These are phyloP conservation scores for Suhomyces sp. DNA, from an alignment of 805 yeast species.

Conservation along the genomic window DNA sequence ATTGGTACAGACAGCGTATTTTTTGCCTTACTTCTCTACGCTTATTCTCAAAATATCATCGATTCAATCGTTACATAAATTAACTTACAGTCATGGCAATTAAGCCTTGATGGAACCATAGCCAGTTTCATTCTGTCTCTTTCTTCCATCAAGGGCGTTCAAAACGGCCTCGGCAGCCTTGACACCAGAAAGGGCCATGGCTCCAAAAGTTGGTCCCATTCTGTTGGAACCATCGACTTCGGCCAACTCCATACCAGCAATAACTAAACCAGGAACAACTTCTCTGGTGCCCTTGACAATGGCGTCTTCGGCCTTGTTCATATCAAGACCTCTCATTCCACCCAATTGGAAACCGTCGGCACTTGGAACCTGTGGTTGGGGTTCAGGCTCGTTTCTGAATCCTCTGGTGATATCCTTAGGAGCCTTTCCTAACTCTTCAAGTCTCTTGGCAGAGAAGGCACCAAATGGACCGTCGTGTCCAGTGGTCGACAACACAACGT, in stretches of 20 bases:
- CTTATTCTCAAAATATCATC: too few relatives aligned
- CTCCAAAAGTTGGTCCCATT: conserved; percentile 85
- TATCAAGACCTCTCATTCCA: conserved; percentile 77
- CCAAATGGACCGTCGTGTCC: conserved; percentile 88
- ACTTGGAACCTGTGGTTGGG: conserved; percentile 7
- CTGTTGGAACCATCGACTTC: conserved; percentile 77
- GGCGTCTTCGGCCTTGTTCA: conserved; percentile 75
- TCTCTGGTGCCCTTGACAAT: conserved; percentile 70
- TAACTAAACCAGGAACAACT: conserved; percentile 63
- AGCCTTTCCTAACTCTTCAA: conserved; percentile 36
- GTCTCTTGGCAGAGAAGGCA: conserved; percentile 73
- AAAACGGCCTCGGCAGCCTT: conserved; percentile 66
- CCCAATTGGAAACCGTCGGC: conserved; percentile 41
- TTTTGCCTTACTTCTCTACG: too few relatives aligned
- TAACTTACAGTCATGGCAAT: not conserved
- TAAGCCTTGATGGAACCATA: conserved; percentile 9
- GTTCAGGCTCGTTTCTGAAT: conserved; percentile 14
- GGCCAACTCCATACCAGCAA: conserved; percentile 77
- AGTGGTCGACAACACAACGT: conserved; percentile 66
- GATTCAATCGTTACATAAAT: not conserved
- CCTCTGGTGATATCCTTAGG: conserved; percentile 45
- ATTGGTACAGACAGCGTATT: too few relatives aligned
- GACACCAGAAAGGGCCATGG: conserved; percentile 76
- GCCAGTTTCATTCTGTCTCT: conserved; percentile 30
- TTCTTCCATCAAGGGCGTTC: conserved; percentile 36